Evolutionary conservation across 1,284 basidiomycete genomes (phyloP), one percentile per base, ranked within the genome.

Genomic region (Microbotryomycetes sp.): DNA sequence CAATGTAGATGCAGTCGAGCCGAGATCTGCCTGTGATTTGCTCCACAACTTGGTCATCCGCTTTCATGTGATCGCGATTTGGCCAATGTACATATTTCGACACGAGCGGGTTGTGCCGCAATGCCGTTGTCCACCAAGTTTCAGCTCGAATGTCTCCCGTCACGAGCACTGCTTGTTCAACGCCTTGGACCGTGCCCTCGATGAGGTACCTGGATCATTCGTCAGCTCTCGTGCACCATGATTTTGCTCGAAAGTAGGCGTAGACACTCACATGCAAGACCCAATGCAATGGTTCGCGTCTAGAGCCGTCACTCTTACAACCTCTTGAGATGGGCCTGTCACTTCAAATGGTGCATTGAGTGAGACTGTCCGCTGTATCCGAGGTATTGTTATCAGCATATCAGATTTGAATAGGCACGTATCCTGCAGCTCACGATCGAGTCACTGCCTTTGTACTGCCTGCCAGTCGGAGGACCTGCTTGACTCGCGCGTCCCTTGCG

Each of bases 241-340:
- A 42, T 45, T 15, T 52, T 6, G 45, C 25, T 26, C 29, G 22
- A 22, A n/a, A 19, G 19, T n/a, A 19, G 25, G 45, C 47, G 45
- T 6, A 25, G 15, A 16, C 4, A 75, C 84, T 51, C 71, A 92
- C 92, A 97, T 96, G 30, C 89, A 84, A 0, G 89, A 86, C 0
- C 93, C 93, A 12, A 90, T 91, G 74, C 92, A 96, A 73, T 97
- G 93, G 72, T 97, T 97, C 1, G 93, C 92, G 69, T 93, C 88
- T 16, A 97, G 77, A 3, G 89, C 80, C 0, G 91, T 94, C 61
- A 96, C 81, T 0, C 79, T 84, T 3, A 92, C 82, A 0, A 73
- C 75, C 60, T 86, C 82, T 9, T 78, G 78, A 5, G 82, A 79
- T 23, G 92, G 76, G 22, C 84, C 82, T 48, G 31, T 25, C 19